Conservation (phyloP, 257 asterid genomes). For the Agastache rugosa region DNA sequence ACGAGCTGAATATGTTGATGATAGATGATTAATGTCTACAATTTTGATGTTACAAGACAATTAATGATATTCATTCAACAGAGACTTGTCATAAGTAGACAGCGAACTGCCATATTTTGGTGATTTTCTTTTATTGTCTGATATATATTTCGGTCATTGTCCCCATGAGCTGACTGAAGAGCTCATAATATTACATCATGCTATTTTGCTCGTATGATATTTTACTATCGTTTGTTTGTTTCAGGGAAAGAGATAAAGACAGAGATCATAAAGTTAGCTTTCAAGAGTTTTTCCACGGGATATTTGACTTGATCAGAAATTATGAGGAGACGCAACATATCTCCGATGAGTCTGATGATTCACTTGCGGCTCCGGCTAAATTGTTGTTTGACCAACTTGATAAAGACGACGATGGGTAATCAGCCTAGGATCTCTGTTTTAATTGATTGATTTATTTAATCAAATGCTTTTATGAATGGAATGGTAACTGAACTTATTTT, state of each 20-base stretch:
- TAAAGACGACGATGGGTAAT: constrained; percentile 83
- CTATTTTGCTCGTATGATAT: constrained; percentile 1
- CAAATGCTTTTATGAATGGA: constrained; percentile 25
- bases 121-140: constrained; percentile 13
- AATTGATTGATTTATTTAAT: constrained; percentile 5
- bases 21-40: not conserved
- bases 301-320: constrained; percentile 77
- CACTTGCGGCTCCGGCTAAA: constrained; percentile 68
- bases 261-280: constrained; percentile 77
- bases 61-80: constrained; percentile 10
- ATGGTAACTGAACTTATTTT: constrained; percentile 22
- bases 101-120: constrained; percentile 3
- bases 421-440: constrained; percentile 25
- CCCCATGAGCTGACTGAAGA: constrained; percentile 16
- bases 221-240: constrained; percentile 14
- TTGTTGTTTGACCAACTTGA: constrained; percentile 79
- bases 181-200: not conserved
- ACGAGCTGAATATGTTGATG: not conserved
- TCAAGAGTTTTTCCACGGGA: constrained; percentile 91
- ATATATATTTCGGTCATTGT: not conserved
- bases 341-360: constrained; percentile 51
- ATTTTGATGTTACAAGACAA: constrained; percentile 2
- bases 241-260: constrained; percentile 90
- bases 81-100: constrained; percentile 8
- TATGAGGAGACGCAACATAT: constrained; percentile 64